phyloP scores from a whole-genome alignment of 805 yeast species.

The Teunomyces barrocoloradensis region DNA sequence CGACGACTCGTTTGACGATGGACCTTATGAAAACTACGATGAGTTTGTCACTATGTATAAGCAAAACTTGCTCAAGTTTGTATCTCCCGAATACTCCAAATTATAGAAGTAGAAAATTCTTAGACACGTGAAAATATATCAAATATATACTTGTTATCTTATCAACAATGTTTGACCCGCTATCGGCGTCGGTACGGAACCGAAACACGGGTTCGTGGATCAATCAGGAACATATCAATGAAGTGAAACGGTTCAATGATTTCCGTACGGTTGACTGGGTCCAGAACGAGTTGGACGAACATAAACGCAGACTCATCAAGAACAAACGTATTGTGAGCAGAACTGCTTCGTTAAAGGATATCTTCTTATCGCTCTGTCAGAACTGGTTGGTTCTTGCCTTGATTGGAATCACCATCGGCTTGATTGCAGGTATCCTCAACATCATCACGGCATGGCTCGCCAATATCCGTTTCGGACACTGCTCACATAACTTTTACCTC shows the following conservation, averaged over 20 bases:
- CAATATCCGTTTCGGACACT: constrained; percentile 74
- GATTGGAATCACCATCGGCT: constrained; percentile 77
- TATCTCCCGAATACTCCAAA: not conserved
- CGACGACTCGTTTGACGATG: constrained; percentile 26
- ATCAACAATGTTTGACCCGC: not conserved
- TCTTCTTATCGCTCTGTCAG: constrained; percentile 39
- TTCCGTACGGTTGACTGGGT: constrained; percentile 72
- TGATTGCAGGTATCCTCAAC: constrained; percentile 78
- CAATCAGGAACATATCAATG: constrained; percentile 32
- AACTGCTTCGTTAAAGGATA: constrained; percentile 19
- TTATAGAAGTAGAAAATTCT: not conserved
- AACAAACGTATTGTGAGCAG: constrained; percentile 9
- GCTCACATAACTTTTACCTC: constrained; percentile 65
- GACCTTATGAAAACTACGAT: constrained; percentile 22
- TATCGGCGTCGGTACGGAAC: not conserved
- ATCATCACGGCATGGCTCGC: constrained; percentile 86
- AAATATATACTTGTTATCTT: not conserved
- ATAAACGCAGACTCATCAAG: constrained; percentile 30
- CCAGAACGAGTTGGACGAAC: constrained; percentile 54
- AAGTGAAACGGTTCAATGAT: constrained; percentile 53
- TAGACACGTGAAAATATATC: not conserved
- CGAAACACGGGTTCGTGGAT: constrained; percentile 37
- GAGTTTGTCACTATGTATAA: constrained; percentile 17
- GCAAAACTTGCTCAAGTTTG: constrained; percentile 16
- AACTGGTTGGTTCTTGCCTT: constrained; percentile 73